Evolutionary conservation across 345 rosid species (phyloP), one percentile per base, ranked within the genome.

Genomic region (Euphorbia tirucalli): DNA sequence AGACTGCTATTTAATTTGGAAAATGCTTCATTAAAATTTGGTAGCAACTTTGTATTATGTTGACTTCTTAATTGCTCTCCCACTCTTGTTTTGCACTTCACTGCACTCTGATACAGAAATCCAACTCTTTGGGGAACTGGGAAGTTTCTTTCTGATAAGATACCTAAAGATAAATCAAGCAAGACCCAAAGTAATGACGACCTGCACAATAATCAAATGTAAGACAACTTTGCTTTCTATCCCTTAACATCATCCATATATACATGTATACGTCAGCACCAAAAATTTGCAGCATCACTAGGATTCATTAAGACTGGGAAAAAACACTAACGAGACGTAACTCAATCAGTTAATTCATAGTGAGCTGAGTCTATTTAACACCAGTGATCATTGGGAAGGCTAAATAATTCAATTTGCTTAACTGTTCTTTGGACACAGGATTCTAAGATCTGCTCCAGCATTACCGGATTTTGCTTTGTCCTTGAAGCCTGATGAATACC

Each of bases 391-490:
- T 37, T 48, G 54, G 4, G 15, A 5, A 0, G 3, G 19, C 37
- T 11, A 27, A 15, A 27, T 19, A 14, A 27, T 18, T 60, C 4
- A 30, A 37, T 21, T 19, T 0, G 13, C n/a, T 63, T 39, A 21
- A 63, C 11, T 10, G 13, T 3, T 21, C 6, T 16, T 66, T 62
- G 56, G 41, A 69, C 71, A n/a, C 80, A 82, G 85, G 76, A 79
- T 79, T 50, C 61, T 73, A 71, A 73, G 67, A 31, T 46, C 62
- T 44, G 83, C 83, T 65, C 83, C 83, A 21, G 69, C 57, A 3
- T 57, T 82, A 75, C 85, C 85, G 1, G 85, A 82, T 44, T 82
- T 82, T 48, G 77, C 46, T 1, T 48, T 82, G 77, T 77, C 85
- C 2, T 57, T 82, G 18, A 77, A 79, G n/a, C 85, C 85, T 6